Conservation (phyloP, 306 rosid species). For the Begonia peltatifolia region DNA sequence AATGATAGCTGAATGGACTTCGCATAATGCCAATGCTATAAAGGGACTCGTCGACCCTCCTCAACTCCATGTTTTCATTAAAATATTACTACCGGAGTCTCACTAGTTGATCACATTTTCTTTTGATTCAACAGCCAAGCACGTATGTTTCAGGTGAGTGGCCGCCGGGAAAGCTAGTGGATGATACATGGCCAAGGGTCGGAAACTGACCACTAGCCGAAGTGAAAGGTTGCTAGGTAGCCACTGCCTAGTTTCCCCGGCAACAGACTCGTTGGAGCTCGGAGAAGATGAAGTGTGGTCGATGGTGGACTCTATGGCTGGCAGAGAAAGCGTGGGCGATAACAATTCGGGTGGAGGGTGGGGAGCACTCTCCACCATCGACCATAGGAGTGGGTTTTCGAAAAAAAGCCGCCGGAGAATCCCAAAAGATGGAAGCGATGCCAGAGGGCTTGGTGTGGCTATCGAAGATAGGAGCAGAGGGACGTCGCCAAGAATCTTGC, state of each 20-base stretch:
- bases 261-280: constrained; percentile 43
- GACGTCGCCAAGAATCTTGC: constrained; percentile 50
- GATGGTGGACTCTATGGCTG: constrained; percentile 15
- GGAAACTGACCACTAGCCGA: constrained; percentile 59
- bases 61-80: not conserved
- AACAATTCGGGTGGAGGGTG: constrained; percentile 16
- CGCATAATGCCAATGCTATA: no score
- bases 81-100: not conserved
- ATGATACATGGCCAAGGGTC: constrained; percentile 75
- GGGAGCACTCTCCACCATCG: not conserved
- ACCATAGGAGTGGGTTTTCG: constrained; percentile 11
- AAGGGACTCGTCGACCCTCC: not conserved
- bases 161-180: not conserved
- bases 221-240: constrained; percentile 73
- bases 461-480: constrained; percentile 35
- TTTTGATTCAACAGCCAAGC: no score
- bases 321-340: constrained; percentile 4
- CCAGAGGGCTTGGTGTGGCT: constrained; percentile 67
- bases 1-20: constrained; percentile 13
- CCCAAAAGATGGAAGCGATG: constrained; percentile 13
- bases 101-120: not conserved
- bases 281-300: constrained; percentile 85
- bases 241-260: constrained; percentile 21
- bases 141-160: no score
- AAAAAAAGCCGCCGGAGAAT: constrained; percentile 12